Base-by-base conservation (phyloP, 1,139 yeast species). In the Kodamaea suecica region DNA sequence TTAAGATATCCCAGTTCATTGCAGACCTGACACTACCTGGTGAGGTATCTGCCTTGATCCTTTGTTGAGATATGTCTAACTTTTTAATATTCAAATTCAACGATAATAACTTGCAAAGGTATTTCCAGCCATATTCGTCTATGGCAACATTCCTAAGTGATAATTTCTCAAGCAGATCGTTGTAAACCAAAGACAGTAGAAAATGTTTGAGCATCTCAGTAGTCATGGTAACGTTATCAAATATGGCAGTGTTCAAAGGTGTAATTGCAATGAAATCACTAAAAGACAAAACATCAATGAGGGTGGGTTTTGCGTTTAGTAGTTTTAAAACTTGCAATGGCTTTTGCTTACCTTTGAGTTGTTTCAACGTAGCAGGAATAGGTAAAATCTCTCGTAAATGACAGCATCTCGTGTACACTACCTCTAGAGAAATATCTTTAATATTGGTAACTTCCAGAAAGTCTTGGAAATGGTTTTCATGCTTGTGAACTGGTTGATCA, bases 341-440 rank as follows among this genome's bases (percentile, higher is more conserved):
- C 29, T 80, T 74, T 1, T 79, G 59, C 50, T 85, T 85, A 41
- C 80, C 80, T 52, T 83, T 84, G 40, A 90, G 71, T 55, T 90
- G 97, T 50, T 82, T 84, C 48, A 87, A 57, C 0, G 95, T 87
- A 0, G 95, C 95, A 1, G 95, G 95, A 40, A 90, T 88, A 1
- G 97, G 97, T 44, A 90, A 61, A 36, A 90, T 90, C 52, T 90
- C 97, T 36, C 97, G 70, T 42, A 90, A 66, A 59, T 90, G 97
- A 52, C 97, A 90, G 55, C 97, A 88, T 45, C 97, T 67, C 0
- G 97, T 86, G 57, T 90, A 90, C 11, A 90, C 66, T 28, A 80
- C 76, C 49, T 85, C 95, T 21, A 29, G 11, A 0, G 85, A 68
- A 10, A 79, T 45, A 56, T 68, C 49, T 34, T 50, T 44, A 30